These are phyloP conservation scores for Penicillium sp. DNA, from an alignment of 2,329 filamentous ascomycete species.

Conservation along the genomic window DNA sequence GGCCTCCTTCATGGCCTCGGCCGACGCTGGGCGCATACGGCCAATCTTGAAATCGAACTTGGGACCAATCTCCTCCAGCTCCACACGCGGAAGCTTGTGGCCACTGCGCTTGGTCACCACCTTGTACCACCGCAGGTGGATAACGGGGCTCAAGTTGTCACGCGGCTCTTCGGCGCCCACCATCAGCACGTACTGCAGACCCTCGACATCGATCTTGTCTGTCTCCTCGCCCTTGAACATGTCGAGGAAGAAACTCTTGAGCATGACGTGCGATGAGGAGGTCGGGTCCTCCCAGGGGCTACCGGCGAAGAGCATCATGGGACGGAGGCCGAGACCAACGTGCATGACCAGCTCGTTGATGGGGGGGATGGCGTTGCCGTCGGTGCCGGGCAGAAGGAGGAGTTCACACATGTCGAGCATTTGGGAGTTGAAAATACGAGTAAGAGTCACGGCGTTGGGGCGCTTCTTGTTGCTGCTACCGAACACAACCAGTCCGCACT, in stretches of 20 bases:
- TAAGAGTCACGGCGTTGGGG: conserved; percentile 82
- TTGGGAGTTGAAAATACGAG: conserved; percentile 80
- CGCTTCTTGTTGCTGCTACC: conserved; percentile 88
- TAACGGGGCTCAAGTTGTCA: conserved; percentile 41
- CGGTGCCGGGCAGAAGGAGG: conserved; percentile 71
- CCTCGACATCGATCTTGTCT: conserved; percentile 88
- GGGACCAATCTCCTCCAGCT: conserved; percentile 93
- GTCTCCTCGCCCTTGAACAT: conserved; percentile 83
- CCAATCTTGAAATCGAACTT: conserved; percentile 89
- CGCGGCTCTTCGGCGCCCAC: conserved; percentile 69
- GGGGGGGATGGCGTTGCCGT: conserved; percentile 34
- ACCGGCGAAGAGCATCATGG: conserved; percentile 87
- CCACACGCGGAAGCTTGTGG: conserved; percentile 82
- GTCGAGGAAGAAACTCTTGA: conserved; percentile 84
- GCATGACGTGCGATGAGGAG: conserved; percentile 74
- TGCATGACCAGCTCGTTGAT: conserved; percentile 58
- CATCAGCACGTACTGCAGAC: conserved; percentile 84
- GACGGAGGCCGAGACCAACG: conserved; percentile 75
- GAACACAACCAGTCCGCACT: conserved; percentile 80
- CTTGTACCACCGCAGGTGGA: conserved; percentile 76
- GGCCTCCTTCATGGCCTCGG: conserved; percentile 83
- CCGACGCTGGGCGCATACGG: conserved; percentile 54
- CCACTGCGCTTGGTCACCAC: conserved; percentile 83
- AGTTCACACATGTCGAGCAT: conserved; percentile 94
- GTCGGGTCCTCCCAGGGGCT: conserved; percentile 82